Evolutionary conservation across 1,139 yeast species (phyloP).

Genomic region (Geotrichum restrictum): DNA sequence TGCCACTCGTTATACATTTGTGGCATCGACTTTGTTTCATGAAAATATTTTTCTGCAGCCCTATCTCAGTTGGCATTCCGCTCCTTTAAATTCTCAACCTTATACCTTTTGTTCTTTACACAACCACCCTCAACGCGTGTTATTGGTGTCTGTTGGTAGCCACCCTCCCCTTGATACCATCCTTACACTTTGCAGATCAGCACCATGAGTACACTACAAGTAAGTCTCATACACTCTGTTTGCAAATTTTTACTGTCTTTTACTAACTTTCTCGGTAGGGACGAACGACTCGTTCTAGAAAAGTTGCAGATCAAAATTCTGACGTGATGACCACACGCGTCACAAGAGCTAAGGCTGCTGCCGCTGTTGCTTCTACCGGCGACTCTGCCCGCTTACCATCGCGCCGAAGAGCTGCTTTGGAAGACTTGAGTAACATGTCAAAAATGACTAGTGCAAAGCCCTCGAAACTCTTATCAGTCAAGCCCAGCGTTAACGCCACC

Average conservation of each 20-base stretch:
- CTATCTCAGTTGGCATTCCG: background rate
- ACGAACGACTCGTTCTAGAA: conserved; percentile 17
- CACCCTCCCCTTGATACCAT: background rate
- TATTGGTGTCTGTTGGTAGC: background rate
- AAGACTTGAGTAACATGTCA: conserved; percentile 35
- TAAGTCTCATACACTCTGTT: conserved; percentile 2
- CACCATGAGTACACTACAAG: conserved; percentile 18
- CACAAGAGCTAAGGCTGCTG: conserved; percentile 16
- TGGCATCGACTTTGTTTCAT: background rate
- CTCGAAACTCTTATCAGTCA: conserved; percentile 4
- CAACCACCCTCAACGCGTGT: background rate
- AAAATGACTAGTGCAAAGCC: conserved; percentile 21
- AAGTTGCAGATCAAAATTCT: conserved; percentile 16
- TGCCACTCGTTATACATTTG: background rate
- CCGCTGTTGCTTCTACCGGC: conserved; percentile 7
- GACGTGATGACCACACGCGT: conserved; percentile 11
- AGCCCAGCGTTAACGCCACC: background rate
- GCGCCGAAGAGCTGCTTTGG: conserved; percentile 33
- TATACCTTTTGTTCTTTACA: background rate
- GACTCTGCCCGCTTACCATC: conserved; percentile 7
- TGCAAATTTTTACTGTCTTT: background rate
- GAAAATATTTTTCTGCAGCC: background rate
- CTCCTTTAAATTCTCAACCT: conserved; percentile 1
- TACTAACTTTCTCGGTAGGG: conserved; percentile 4
- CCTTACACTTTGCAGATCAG: background rate